A percentile compares a stretch with the other conserved stretches of the same genome.
Evolutionary conservation across 345 rosid species (phyloP).

Genomic region (Arabidopsis arenosa): DNA sequence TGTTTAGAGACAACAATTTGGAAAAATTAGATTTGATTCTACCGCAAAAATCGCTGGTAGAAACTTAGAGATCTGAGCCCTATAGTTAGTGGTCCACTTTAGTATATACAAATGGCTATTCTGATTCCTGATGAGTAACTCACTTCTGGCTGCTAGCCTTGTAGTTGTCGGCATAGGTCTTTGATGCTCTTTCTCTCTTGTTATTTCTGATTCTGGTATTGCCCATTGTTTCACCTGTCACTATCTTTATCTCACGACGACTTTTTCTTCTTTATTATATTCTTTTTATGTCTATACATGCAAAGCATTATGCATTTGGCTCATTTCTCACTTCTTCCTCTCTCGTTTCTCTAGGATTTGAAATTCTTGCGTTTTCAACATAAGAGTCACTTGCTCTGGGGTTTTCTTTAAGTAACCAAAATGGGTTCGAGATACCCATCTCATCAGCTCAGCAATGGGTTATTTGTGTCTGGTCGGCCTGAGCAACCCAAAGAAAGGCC

Average conservation of each 20-base stretch:
- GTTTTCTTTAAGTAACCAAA: conserved; percentile 39
- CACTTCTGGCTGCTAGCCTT: conserved; percentile 28
- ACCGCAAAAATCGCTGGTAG: neutral
- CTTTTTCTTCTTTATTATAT: conserved; percentile 22
- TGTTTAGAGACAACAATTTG: neutral
- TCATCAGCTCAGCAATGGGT: conserved; percentile 96
- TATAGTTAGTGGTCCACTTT: conserved; percentile 33
- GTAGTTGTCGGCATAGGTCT: conserved; percentile 25
- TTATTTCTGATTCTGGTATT: conserved; percentile 12
- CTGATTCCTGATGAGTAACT: neutral
- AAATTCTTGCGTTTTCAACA: neutral
- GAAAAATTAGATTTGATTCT: neutral
- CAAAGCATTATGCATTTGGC: conserved; percentile 35
- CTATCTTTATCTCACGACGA: conserved; percentile 10
- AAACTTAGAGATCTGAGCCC: conserved; percentile 42
- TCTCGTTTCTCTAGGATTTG: conserved; percentile 34
- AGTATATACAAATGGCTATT: neutral
- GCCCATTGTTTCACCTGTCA: conserved; percentile 38
- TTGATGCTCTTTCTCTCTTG: neutral
- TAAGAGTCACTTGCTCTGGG: conserved; percentile 31
- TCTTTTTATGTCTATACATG: conserved; percentile 25
- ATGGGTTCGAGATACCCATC: conserved; percentile 99
- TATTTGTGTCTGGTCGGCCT: conserved; percentile 92
- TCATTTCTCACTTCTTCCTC: conserved; percentile 22
- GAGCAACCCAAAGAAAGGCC: conserved; percentile 95